Conservation (phyloP, 768 basidiomycete species). For the Sporobolomyces pararoseus region DNA sequence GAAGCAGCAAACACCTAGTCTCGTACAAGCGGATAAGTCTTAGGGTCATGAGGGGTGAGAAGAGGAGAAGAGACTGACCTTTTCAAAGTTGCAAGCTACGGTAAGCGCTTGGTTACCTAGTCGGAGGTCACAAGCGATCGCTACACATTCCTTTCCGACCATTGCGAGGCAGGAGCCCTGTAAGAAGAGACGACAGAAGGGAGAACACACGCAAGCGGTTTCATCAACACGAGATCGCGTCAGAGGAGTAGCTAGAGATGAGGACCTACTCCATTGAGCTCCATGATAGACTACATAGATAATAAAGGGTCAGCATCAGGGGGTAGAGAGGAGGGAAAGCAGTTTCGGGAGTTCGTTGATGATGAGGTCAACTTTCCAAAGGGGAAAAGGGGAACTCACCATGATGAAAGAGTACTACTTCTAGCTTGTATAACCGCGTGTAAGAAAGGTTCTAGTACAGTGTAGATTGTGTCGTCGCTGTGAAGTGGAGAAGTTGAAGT, state of each 20-base stretch:
- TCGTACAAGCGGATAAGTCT: background rate
- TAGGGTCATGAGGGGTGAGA: background rate
- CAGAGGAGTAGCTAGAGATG: background rate
- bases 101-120: constrained; percentile 82
- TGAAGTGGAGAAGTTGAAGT: background rate
- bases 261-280: constrained; percentile 39
- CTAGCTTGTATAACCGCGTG: too few species aligned
- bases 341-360: background rate
- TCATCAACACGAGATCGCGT: background rate
- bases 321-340: background rate
- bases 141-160: constrained; percentile 98
- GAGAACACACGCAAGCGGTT: constrained; percentile 23
- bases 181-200: background rate
- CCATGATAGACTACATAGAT: constrained; percentile 32
- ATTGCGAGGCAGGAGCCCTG: constrained; percentile 94
- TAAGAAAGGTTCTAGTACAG: too few species aligned
- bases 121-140: constrained; percentile 91
- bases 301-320: background rate
- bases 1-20: constrained; percentile 85
- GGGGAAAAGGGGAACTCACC: background rate
- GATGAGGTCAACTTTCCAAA: background rate
- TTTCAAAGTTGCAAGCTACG: constrained; percentile 88
- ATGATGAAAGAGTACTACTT: background rate
- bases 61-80: constrained; percentile 56
- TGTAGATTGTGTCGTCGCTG: background rate